Conservation (phyloP, 2,329 filamentous ascomycete species). For the Nigrospora osmanthi region DNA sequence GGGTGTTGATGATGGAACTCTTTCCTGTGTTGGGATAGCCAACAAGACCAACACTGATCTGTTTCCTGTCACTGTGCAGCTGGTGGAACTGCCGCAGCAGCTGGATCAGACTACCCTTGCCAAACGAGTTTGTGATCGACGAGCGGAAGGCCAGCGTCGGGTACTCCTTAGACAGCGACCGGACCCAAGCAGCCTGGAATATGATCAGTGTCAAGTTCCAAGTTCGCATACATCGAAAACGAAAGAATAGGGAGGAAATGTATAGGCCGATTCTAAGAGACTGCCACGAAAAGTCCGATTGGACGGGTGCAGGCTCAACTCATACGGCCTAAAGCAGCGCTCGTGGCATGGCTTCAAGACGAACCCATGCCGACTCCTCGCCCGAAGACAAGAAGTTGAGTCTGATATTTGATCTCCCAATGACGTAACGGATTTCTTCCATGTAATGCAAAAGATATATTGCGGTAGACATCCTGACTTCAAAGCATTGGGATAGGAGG, state of each 20-base stretch:
- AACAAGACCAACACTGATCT: constrained; percentile 86
- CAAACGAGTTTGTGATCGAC: constrained; percentile 91
- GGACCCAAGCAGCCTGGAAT: constrained; percentile 82
- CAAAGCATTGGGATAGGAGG: constrained; percentile 51
- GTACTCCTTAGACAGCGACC: constrained; percentile 78
- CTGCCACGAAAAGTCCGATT: constrained; percentile 54
- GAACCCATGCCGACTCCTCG: constrained; percentile 64
- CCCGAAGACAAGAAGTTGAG: constrained; percentile 61
- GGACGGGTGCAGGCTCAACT: constrained; percentile 63
- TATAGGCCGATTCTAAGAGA: constrained; percentile 99
- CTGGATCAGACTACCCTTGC: constrained; percentile 88
- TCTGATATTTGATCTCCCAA: constrained; percentile 82
- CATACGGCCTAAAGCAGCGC: constrained; percentile 79
- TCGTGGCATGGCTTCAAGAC: constrained; percentile 83
- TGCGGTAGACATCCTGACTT: constrained; percentile 66
- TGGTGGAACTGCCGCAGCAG: constrained; percentile 88
- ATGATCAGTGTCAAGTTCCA: constrained; percentile 7
- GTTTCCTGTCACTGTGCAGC: constrained; percentile 83
- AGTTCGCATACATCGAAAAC: constrained; percentile 10
- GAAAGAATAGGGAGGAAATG: constrained; percentile 40
- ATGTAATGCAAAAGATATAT: constrained; percentile 58
- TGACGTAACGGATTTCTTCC: constrained; percentile 96
- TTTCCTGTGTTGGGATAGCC: constrained; percentile 91
- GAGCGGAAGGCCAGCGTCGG: constrained; percentile 94
- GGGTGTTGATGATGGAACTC: constrained; percentile 92